A percentile compares a stretch with the other conserved stretches of the same genome.
These are phyloP conservation scores for Sporothrix variecibatus DNA, from an alignment of 2,329 filamentous ascomycete species.

Conservation along the genomic window DNA sequence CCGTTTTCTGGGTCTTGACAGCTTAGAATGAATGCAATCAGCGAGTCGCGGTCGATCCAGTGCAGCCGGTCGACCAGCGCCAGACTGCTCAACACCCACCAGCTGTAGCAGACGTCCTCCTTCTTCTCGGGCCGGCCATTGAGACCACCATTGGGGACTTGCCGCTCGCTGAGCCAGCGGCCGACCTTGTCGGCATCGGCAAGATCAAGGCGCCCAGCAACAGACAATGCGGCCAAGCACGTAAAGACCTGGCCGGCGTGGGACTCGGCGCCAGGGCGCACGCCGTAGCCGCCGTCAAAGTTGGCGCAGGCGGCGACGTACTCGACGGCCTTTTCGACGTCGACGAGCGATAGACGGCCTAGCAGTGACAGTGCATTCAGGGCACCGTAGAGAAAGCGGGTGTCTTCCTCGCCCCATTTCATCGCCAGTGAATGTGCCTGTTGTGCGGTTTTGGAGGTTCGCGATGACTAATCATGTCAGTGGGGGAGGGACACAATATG, in stretches of 20 bases:
- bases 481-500: background rate
- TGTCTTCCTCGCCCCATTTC: constrained; percentile 95
- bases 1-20: constrained; percentile 86
- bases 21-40: constrained; percentile 78
- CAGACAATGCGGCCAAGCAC: constrained; percentile 82
- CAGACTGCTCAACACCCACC: constrained; percentile 95
- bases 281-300: constrained; percentile 91
- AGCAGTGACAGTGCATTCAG: constrained; percentile 88
- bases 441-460: constrained; percentile 73
- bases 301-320: constrained; percentile 85
- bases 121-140: constrained; percentile 95
- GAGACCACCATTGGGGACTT: constrained; percentile 81
- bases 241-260: constrained; percentile 96
- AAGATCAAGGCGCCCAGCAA: constrained; percentile 78
- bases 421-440: constrained; percentile 89
- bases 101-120: constrained; percentile 97
- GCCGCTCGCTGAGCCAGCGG: constrained; percentile 90
- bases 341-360: constrained; percentile 68
- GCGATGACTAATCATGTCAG: constrained; percentile 65
- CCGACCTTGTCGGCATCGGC: constrained; percentile 81
- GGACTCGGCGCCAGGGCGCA: constrained; percentile 86
- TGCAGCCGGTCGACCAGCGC: constrained; percentile 84
- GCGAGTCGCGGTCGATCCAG: constrained; percentile 86
- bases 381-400: constrained; percentile 87
- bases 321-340: constrained; percentile 77